These are phyloP conservation scores for Pythium aphanidermatum DNA, from an alignment of 352 stramenopile species.

Conservation along the genomic window DNA sequence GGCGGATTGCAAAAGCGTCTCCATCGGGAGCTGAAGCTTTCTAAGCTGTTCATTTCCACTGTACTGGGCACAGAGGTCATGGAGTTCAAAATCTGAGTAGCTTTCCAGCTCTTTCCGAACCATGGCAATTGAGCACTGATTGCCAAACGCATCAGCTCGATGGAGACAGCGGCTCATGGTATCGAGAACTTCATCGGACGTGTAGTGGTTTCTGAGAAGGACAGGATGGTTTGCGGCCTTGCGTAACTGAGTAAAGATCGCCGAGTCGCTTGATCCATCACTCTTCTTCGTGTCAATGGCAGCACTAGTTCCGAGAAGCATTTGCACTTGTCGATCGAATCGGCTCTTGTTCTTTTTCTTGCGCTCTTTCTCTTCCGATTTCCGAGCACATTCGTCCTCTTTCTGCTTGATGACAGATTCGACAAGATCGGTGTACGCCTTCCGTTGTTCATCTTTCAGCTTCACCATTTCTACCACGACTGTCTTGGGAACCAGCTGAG, in stretches of 20 bases:
- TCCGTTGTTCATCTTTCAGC: constrained; percentile 61
- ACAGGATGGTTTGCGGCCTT: constrained; percentile 98
- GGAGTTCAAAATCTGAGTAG: constrained; percentile 95
- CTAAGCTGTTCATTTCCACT: constrained; percentile 68
- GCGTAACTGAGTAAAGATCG: constrained; percentile 94
- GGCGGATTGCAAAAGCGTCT: constrained; percentile 88
- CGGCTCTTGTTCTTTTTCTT: constrained; percentile 54
- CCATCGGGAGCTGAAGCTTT: constrained; percentile 78
- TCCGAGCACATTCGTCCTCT: constrained; percentile 34
- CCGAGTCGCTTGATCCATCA: constrained; percentile 27
- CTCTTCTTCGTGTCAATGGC: constrained; percentile 6
- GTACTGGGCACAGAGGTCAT: constrained; percentile 91
- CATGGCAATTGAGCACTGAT: constrained; percentile 69
- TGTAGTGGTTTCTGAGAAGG: constrained; percentile 85
- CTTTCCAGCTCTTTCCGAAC: constrained; percentile 91
- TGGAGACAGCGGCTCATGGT: constrained; percentile 82
- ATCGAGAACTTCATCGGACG: constrained; percentile 63
- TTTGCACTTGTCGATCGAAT: constrained; percentile 34
- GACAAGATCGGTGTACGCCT: constrained; percentile 84
- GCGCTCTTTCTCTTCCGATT: constrained; percentile 42
- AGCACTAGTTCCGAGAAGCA: constrained; percentile 30
- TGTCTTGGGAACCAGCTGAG: constrained; percentile 87
- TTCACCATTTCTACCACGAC: constrained; percentile 79
- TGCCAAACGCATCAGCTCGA: constrained; percentile 75
- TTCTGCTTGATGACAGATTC: constrained; percentile 64